These are phyloP conservation scores for Tagetes erecta DNA, from an alignment of 129 eudicot genomes.

Conservation along the genomic window DNA sequence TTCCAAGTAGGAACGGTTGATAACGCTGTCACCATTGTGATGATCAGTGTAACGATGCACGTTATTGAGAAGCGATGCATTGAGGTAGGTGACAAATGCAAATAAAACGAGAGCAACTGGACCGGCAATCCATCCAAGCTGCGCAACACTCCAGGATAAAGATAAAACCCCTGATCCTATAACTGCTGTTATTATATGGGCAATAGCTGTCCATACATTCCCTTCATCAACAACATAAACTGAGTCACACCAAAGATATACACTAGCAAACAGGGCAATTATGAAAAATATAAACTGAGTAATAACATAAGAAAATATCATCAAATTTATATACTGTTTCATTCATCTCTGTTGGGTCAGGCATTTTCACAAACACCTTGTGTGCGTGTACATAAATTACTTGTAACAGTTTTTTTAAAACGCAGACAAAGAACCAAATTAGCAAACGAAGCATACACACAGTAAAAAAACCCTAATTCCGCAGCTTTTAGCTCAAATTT, in stretches of 20 bases:
- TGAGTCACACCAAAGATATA: neutral
- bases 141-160: slow-evolving; percentile 76
- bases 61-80: slow-evolving; percentile 54
- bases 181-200: slow-evolving; percentile 78
- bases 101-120: slow-evolving; percentile 56
- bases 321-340: neutral
- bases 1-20: slow-evolving; percentile 57
- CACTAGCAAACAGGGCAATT: no score
- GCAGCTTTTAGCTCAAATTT: no score
- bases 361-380: slow-evolving; percentile 22
- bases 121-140: slow-evolving; percentile 90
- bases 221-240: slow-evolving; percentile 39
- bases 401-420: neutral
- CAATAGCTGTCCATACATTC: slow-evolving; percentile 70
- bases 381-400: neutral
- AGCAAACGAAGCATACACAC: neutral
- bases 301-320: neutral
- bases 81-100: slow-evolving; percentile 50
- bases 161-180: slow-evolving; percentile 86
- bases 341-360: neutral
- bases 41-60: slow-evolving; percentile 62
- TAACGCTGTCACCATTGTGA: slow-evolving; percentile 36
- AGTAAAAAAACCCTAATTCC: no score
- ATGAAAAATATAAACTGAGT: slow-evolving; percentile 8
- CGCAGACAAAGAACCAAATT: neutral